Conservation (phyloP, 2,329 filamentous ascomycete genomes). For the Pseudocercospora cruenta region DNA sequence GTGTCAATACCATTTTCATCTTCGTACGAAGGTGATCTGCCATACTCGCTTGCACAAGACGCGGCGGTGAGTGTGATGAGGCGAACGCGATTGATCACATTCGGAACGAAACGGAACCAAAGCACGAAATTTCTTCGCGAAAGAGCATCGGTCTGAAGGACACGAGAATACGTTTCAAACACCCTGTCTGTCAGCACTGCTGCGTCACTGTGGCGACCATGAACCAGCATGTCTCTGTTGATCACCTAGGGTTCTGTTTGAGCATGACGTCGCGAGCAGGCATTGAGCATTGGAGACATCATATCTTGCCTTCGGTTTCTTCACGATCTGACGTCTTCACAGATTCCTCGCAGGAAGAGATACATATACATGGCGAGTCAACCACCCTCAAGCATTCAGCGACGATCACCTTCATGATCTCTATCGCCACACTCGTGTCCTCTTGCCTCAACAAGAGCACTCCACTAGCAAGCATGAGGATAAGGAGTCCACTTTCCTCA, state of each 20-base stretch:
- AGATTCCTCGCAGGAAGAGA: neutral
- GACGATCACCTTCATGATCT: neutral
- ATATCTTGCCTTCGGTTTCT: neutral
- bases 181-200: neutral
- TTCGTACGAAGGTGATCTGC: neutral
- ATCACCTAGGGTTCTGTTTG: neutral
- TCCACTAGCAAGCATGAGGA: neutral
- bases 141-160: neutral
- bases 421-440: neutral
- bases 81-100: neutral
- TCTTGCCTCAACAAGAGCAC: neutral
- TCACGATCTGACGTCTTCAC: neutral
- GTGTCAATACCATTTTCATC: neutral
- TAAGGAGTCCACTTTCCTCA: neutral
- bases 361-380: neutral
- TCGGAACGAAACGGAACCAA: neutral
- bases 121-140: neutral
- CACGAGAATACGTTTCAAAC: neutral
- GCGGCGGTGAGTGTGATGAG: constrained; percentile 4
- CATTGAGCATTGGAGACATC: neutral
- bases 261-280: neutral
- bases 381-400: neutral
- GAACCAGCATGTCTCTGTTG: neutral
- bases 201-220: constrained; percentile 5
- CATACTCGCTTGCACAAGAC: neutral